phyloP scores from a whole-genome alignment of 331 rosid species.

The Quercus phellos region DNA sequence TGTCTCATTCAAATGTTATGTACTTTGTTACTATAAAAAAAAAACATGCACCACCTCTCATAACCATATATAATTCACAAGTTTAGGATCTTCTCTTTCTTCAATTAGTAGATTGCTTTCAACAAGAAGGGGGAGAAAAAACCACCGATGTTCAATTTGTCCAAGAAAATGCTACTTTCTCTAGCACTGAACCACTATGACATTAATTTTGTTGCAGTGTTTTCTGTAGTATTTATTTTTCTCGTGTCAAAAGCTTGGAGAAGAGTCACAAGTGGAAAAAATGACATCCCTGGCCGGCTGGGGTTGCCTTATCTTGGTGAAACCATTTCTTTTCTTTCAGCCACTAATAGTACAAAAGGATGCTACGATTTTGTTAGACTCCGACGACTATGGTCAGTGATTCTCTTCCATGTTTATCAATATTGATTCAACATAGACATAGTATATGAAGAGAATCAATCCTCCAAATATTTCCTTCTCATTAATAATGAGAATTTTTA shows the following conservation, averaged over 20 bases:
- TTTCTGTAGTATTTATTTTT: constrained; percentile 35
- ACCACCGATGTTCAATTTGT: constrained; percentile 35
- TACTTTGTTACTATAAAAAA: constrained; percentile 4
- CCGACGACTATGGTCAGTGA: constrained; percentile 60
- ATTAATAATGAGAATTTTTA: too few relatives aligned
- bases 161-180: constrained; percentile 32
- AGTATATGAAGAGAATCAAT: too few relatives aligned
- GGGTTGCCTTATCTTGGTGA: constrained; percentile 68
- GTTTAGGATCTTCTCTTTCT: constrained; percentile 1
- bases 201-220: constrained; percentile 23
- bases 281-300: constrained; percentile 50
- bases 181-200: constrained; percentile 25
- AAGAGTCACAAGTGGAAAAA: constrained; percentile 18
- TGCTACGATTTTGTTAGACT: constrained; percentile 71
- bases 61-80: constrained; percentile 2
- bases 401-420: constrained; percentile 9
- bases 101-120: constrained; percentile 14
- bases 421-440: not conserved
- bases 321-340: constrained; percentile 67
- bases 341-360: constrained; percentile 58
- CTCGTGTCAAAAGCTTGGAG: constrained; percentile 43
- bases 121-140: not conserved
- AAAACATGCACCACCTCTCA: not conserved
- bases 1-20: not conserved
- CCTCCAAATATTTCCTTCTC: too few relatives aligned